Base-by-base conservation (phyloP, 1,139 yeast species). In the Scheffersomyces illinoinensis region DNA sequence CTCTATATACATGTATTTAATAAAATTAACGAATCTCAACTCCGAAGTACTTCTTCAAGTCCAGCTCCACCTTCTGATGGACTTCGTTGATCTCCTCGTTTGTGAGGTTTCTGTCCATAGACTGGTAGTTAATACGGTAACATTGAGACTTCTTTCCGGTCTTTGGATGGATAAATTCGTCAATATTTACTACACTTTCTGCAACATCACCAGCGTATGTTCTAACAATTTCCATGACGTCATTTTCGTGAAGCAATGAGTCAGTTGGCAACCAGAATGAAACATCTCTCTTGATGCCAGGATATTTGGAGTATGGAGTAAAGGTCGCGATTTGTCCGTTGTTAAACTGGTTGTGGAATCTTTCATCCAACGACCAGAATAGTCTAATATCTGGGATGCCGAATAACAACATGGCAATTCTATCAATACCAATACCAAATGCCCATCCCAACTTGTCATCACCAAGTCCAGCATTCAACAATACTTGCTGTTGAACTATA, bases 301-400 rank as follows among this genome's bases (percentile, higher is more conserved):
- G 99, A 71, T 87, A 93, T 73, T 91, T 93, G 14, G 98, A 92
- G 76, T 91, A 95, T 12, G 98, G 97, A 65, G 81, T 86, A 77
- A 95, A 96, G 10, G 88, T 87, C 12, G 87, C 76, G 57, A 95
- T 92, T 50, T 78, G 74, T 14, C 89, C 90, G 59, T 82, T 78
- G 50, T 74, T 66, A 72, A 95, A 95, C 74, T 95, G 99, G 1
- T 76, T 74, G 52, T 82, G 75, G 72, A 95, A 95, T 58, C 98
- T 80, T 60, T 86, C 87, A 74, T 96, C 98, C 53, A 76, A 69
- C 1, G 97, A 84, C 99, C 99, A 95, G 75, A 95, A 91, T 54
- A 95, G 78, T 64, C 99, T 83, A 63, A 95, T 95, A 72, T 95
- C 99, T 2, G 98, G 98, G 56, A 95, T 90, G 23, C 96, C 97